These are phyloP conservation scores for Pichia pseudocactophila DNA, from an alignment of 805 yeast genomes.

Conservation along the genomic window DNA sequence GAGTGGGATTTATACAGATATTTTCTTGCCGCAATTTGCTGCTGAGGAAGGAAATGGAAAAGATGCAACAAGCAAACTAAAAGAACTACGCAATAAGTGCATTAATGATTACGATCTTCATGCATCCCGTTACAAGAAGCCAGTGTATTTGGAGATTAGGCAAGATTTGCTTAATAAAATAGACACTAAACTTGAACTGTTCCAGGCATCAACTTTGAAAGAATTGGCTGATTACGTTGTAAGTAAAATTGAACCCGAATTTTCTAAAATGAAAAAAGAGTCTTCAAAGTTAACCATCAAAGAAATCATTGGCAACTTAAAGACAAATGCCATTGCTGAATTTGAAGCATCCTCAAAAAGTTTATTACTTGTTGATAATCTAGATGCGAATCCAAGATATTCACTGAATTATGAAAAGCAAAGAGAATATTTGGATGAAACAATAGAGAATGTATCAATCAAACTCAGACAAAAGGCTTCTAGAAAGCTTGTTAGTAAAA, in stretches of 20 bases:
- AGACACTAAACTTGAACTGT: conserved; percentile 34
- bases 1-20: conserved; percentile 36
- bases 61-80: conserved; percentile 1
- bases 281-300: too few relatives aligned
- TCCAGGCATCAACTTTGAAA: conserved; percentile 36
- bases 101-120: conserved; percentile 50
- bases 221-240: conserved; percentile 30
- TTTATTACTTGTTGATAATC: conserved; percentile 23
- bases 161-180: conserved; percentile 39
- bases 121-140: conserved; percentile 66
- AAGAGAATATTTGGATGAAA: neutral
- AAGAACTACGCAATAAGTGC: conserved; percentile 36
- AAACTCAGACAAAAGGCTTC: conserved; percentile 33
- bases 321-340: neutral
- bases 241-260: conserved; percentile 19
- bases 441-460: conserved; percentile 12
- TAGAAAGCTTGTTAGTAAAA: conserved; percentile 32
- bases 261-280: conserved; percentile 8
- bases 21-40: conserved; percentile 12
- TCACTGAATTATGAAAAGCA: conserved; percentile 20
- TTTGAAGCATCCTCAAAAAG: conserved; percentile 14
- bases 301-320: conserved; percentile 10
- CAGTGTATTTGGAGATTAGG: conserved; percentile 62
- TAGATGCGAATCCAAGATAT: conserved; percentile 20
- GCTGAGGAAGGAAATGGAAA: conserved; percentile 15